These are phyloP conservation scores for Candolleomyces eurysporus DNA, from an alignment of 768 basidiomycete genomes.

Conservation along the genomic window DNA sequence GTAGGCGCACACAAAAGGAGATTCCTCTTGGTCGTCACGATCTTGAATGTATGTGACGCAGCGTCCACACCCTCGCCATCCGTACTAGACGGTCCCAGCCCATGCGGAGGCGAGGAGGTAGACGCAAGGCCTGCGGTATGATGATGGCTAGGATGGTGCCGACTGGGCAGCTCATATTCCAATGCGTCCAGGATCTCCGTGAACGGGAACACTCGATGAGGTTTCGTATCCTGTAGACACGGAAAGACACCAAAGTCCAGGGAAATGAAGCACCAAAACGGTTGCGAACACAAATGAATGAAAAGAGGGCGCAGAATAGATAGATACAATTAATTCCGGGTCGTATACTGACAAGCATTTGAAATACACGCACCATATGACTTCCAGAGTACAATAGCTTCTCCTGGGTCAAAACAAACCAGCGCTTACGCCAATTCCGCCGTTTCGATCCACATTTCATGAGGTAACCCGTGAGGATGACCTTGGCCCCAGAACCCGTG, in stretches of 20 bases:
- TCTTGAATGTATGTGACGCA: constrained; percentile 75
- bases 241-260: no score
- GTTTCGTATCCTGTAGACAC: constrained; percentile 73
- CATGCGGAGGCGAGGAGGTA: constrained; percentile 32
- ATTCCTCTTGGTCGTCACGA: constrained; percentile 91
- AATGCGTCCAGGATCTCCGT: constrained; percentile 87
- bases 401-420: constrained; percentile 92
- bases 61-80: constrained; percentile 38
- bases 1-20: constrained; percentile 88
- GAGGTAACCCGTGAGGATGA: constrained; percentile 85
- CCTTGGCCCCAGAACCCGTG: constrained; percentile 52
- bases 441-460: constrained; percentile 96
- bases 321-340: constrained; percentile 3
- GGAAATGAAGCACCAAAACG: no score
- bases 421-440: constrained; percentile 93
- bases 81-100: constrained; percentile 21
- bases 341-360: not conserved
- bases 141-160: constrained; percentile 36
- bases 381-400: constrained; percentile 85
- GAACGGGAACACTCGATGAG: constrained; percentile 84
- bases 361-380: constrained; percentile 78
- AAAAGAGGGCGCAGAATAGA: not conserved
- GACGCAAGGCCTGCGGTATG: constrained; percentile 29
- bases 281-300: no score
- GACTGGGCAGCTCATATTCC: constrained; percentile 71